Evolutionary conservation across 257 asterid species (phyloP).

Genomic region (Mitragyna speciosa): DNA sequence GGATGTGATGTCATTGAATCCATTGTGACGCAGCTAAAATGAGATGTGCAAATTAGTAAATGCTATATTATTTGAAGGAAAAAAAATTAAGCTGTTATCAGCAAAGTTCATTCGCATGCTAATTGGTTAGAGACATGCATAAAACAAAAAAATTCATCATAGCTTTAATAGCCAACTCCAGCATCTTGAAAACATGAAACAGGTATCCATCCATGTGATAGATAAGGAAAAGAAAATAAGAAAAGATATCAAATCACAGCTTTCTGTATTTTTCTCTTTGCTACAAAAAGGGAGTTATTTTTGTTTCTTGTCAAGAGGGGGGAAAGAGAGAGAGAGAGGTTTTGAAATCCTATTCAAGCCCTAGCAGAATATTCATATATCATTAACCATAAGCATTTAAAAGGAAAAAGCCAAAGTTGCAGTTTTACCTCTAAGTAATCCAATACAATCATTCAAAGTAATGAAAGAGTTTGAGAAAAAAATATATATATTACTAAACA

Average conservation of each 20-base stretch:
- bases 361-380: not conserved
- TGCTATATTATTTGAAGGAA: not conserved
- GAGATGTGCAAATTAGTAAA: conserved; percentile 10
- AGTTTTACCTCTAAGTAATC: not conserved
- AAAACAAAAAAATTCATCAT: too few relatives aligned
- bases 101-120: too few relatives aligned
- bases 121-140: too few relatives aligned
- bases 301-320: too few relatives aligned
- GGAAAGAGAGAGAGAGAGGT: not conserved
- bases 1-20: conserved; percentile 53
- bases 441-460: not conserved
- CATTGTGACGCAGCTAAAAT: conserved; percentile 42
- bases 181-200: not conserved
- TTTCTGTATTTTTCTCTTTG: not conserved
- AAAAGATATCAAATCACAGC: not conserved
- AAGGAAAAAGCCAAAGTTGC: not conserved
- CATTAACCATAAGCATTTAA: not conserved
- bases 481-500: not conserved
- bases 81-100: not conserved
- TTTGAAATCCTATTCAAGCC: not conserved
- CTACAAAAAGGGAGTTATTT: too few relatives aligned
- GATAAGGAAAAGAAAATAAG: not conserved
- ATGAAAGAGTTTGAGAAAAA: not conserved
- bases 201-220: not conserved
- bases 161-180: too few relatives aligned